phyloP scores from a whole-genome alignment of 768 basidiomycete species.

The Naematelia encephala region DNA sequence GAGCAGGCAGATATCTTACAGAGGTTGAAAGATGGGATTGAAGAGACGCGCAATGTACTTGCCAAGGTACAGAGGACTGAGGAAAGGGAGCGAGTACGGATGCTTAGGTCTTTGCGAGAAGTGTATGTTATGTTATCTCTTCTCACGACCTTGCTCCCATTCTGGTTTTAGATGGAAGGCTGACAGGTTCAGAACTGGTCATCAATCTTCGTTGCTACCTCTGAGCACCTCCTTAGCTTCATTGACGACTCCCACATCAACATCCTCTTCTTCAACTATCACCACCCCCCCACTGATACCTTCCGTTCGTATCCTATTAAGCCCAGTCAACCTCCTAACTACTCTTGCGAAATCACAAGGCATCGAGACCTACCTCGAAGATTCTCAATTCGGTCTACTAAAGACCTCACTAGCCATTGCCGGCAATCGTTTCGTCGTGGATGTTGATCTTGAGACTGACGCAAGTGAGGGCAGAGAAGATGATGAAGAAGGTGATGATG shows the following conservation, averaged over 20 bases:
- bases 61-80: neutral
- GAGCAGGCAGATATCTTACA: neutral
- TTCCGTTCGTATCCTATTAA: constrained; percentile 12
- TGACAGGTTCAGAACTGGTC: constrained; percentile 12
- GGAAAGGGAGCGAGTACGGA: neutral
- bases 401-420: constrained; percentile 38
- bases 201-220: constrained; percentile 22
- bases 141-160: too few species aligned
- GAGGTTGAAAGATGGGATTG: neutral
- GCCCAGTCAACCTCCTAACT: constrained; percentile 26
- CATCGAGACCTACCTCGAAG: constrained; percentile 41
- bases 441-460: constrained; percentile 40
- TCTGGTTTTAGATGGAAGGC: too few species aligned
- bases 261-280: neutral
- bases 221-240: constrained; percentile 1
- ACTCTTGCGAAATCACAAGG: constrained; percentile 19
- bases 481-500: constrained; percentile 18
- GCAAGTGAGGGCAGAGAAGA: constrained; percentile 19
- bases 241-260: neutral
- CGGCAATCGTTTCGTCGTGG: constrained; percentile 35
- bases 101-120: neutral
- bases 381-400: constrained; percentile 43
- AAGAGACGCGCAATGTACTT: neutral
- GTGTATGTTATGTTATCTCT: too few species aligned
- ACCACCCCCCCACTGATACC: constrained; percentile 8